Evolutionary conservation across 345 rosid species (phyloP), one percentile per base, ranked within the genome.

Genomic region (Corchorus capsularis): DNA sequence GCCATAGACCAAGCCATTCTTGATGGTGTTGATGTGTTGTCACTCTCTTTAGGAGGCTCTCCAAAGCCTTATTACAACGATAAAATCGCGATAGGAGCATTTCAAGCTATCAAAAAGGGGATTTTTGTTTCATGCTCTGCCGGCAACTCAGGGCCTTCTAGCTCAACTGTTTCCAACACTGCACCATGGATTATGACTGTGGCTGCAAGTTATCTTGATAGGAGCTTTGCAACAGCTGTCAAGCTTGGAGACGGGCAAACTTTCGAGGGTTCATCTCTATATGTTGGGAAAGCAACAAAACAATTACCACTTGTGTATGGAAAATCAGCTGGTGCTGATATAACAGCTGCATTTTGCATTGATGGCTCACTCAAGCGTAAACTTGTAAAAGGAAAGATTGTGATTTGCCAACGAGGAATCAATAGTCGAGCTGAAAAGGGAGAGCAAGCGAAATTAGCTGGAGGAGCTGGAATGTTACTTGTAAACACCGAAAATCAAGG

Each of bases 371-470:
- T 87, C 50, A 69, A 76, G 17, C 69, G 63, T 34, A 78, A 47
- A 62, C 75, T 57, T 20, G 90, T 87, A 19, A 80, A 76, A 65
- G 79, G 86, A 2, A 87, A 83, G 72, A 79, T 87, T 32, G 90
- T 87, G 6, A 35, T 87, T 10, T 87, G 90, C 39, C 80, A 76
- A 52, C 5, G 72, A 73, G 49, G 59, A 47, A 34, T 72, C 6
- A 49, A 20, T n/a, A 59, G 70, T 49, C 76, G 77, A 7, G 43
- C 77, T 11, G 73, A 55, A 15, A 71, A 71, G 11, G 74, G 74
- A 19, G 74, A 54, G 62, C 22, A 43, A 22, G 76, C 32, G 34
- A 73, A 73, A 60, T 27, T 27, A 55, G 76, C 56, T 4, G 54
- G 56, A 9, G 68, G 77, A 17, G 50, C 69, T 20, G 77, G 77